These are phyloP conservation scores for Massarina eburnea DNA, from an alignment of 2,329 filamentous ascomycete genomes.

Conservation along the genomic window DNA sequence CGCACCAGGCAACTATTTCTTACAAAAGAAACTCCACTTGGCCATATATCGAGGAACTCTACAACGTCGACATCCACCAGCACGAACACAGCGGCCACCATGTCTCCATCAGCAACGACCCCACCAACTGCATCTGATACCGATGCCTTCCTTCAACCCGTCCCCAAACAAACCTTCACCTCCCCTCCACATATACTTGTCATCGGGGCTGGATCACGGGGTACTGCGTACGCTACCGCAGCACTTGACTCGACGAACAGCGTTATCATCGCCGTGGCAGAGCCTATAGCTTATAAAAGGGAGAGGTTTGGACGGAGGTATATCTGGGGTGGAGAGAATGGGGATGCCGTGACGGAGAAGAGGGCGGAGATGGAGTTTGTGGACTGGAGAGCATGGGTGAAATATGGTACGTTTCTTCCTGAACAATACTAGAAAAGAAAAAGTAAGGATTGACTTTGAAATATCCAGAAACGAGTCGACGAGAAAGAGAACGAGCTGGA, in stretches of 20 bases:
- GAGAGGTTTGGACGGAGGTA: conserved; percentile 68
- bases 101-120: conserved; percentile 2
- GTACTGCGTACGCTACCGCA: conserved; percentile 38
- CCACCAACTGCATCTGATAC: neutral
- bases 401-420: conserved; percentile 64
- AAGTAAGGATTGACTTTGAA: neutral
- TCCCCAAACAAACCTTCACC: conserved; percentile 21
- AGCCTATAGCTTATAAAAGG: conserved; percentile 78
- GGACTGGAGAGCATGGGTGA: conserved; percentile 75
- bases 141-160: conserved; percentile 17
- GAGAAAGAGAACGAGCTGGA: conserved; percentile 47
- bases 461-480: conserved; percentile 45
- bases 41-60: neutral
- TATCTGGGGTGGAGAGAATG: conserved; percentile 64
- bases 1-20: neutral
- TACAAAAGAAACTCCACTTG: neutral
- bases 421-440: neutral
- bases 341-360: conserved; percentile 36
- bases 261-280: conserved; percentile 74
- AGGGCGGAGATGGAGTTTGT: conserved; percentile 67
- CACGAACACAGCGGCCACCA: neutral
- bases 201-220: conserved; percentile 44
- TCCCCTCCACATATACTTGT: conserved; percentile 36
- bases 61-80: neutral
- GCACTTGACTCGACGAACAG: conserved; percentile 46